These are phyloP conservation scores for Annulohypoxylon stygium DNA, from an alignment of 495 filamentous ascomycete genomes.

Conservation along the genomic window DNA sequence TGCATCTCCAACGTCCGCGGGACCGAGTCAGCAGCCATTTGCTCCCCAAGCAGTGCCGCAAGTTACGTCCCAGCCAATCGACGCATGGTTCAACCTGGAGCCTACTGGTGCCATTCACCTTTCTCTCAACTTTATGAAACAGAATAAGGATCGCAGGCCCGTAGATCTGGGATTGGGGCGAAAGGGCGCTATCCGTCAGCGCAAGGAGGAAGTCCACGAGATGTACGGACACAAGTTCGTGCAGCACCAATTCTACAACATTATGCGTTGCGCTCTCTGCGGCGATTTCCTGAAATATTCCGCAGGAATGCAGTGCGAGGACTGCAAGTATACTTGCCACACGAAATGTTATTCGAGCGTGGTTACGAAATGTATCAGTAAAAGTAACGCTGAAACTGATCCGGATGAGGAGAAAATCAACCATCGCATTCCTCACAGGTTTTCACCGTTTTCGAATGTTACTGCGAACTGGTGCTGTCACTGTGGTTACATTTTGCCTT, in stretches of 20 bases:
- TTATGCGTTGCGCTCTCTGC: conserved; percentile 99
- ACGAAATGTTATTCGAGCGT: conserved; percentile 96
- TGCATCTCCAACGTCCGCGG: conserved; percentile 43
- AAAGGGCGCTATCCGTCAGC: conserved; percentile 95
- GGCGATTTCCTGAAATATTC: conserved; percentile 99
- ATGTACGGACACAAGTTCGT: conserved; percentile 99
- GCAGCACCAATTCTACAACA: conserved; percentile 98
- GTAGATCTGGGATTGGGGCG: conserved; percentile 91
- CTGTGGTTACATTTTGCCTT: conserved; percentile 96
- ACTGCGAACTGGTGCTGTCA: conserved; percentile 99
- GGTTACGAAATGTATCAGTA: conserved; percentile 99
- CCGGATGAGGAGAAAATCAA: conserved; percentile 99
- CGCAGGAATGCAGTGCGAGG: conserved; percentile 97
- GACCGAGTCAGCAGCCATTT: conserved; percentile 36
- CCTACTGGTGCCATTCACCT: conserved; percentile 84
- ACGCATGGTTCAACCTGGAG: conserved; percentile 97
- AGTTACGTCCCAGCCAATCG: conserved; percentile 77
- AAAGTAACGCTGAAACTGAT: conserved; percentile 97
- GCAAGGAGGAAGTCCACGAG: conserved; percentile 96
- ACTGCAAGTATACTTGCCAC: conserved; percentile 99
- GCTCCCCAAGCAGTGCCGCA: conserved; percentile 51
- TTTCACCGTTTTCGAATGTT: conserved; percentile 93
- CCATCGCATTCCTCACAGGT: conserved; percentile 97
- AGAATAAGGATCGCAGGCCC: conserved; percentile 67
- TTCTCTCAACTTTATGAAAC: conserved; percentile 87